phyloP scores from a whole-genome alignment of 495 filamentous ascomycete species.

The Xylaria venustula region DNA sequence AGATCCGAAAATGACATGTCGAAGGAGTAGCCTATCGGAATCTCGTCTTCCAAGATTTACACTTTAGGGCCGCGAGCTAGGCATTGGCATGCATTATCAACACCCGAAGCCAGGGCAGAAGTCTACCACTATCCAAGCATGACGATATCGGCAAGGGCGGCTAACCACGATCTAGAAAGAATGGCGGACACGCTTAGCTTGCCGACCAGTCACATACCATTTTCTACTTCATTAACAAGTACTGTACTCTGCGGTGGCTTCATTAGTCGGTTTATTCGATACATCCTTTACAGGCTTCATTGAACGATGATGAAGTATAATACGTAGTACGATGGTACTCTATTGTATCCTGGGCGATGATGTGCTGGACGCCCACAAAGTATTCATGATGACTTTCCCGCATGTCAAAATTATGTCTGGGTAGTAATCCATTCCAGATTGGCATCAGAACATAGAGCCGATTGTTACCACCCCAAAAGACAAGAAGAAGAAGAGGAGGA shows the following conservation, averaged over 20 bases:
- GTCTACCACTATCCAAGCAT: neutral
- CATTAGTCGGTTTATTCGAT: neutral
- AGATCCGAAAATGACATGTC: neutral
- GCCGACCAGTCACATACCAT: neutral
- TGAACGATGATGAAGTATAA: too few species aligned
- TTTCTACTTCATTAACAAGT: neutral
- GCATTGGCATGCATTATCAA: neutral
- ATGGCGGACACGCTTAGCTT: neutral
- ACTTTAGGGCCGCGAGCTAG: neutral
- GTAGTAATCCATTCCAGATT: too few species aligned
- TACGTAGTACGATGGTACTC: too few species aligned
- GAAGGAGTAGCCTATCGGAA: neutral
- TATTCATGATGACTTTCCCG: too few species aligned
- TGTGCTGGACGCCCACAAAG: too few species aligned
- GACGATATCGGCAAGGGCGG: neutral
- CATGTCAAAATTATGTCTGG: too few species aligned
- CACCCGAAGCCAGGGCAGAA: neutral
- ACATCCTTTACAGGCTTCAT: neutral
- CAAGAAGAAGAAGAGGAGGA: too few species aligned
- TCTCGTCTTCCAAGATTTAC: neutral
- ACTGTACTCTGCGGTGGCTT: neutral
- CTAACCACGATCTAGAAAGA: neutral
- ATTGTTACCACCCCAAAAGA: too few species aligned
- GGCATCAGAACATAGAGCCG: too few species aligned
- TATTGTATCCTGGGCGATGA: too few species aligned